Base-by-base conservation (phyloP, 305 asterid genomes). In the Solanum aculeatissimum region DNA sequence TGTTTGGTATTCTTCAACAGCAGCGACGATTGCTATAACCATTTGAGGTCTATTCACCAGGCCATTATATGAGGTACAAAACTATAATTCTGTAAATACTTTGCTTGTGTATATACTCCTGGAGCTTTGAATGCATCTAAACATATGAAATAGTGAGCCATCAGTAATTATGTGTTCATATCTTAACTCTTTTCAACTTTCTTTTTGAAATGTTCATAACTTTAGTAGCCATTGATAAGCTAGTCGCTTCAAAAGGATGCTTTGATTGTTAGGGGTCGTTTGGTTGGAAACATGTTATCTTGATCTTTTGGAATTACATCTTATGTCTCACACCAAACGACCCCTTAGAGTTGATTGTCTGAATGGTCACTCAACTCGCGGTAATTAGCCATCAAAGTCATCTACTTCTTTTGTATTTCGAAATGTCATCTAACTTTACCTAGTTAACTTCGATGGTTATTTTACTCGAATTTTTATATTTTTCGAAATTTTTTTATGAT, bases 1-100 rank as follows among this genome's bases (percentile, higher is more conserved):
- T 95, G 99, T 89, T 90, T 92, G 90, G 89, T 83, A 80, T 72
- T 53, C 80, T 96, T 91, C 35, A 81, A 19, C 18, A 87, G 89
- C 85, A 80, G 95, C 18, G 90, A 90, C 2, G 94, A 91, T 2
- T 96, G 99, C 91, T 93, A 94, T 82, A 35, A 38, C 55, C 98
- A 96, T 89, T 83, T 96, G 90, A 88, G 97, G 90, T 85, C 93
- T 32, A 88, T 88, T 10, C 99, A 96, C 86, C 70, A 19, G 29
- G 86, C 93, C 45, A 84, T 88, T 68, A 83, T 86, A 38, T 91
- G 86, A 87, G n/a, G 65, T 18, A 66, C 55, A n/a, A 9, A 51
- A 53, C 65, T 51, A 16, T 6, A 51, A 18, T n/a, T 75, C 1
- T 77, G 62, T 75, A 49, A 27, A 77, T 51, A 77, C 19, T 3